Evolutionary conservation across 2,329 filamentous ascomycete species (phyloP).

Genomic region (Epichloe hybrida): DNA sequence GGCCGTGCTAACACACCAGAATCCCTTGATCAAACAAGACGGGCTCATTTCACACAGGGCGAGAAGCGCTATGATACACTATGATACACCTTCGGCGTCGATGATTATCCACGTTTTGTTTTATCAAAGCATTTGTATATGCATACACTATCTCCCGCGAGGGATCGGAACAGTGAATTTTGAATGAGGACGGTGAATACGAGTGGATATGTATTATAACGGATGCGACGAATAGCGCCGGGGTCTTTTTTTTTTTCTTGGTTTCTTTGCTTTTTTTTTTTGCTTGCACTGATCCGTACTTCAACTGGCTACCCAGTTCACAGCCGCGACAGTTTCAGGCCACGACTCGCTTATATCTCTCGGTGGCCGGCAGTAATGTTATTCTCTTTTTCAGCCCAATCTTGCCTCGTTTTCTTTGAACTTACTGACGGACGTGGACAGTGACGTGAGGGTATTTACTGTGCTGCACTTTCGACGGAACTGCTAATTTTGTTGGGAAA

Average conservation of each 20-base stretch:
- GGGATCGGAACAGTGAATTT: conserved; percentile 3
- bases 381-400: background rate
- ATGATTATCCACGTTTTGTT: background rate
- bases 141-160: background rate
- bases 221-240: conserved; percentile 4
- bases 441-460: conserved; percentile 12
- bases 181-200: background rate
- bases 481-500: too few relatives aligned
- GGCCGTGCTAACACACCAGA: conserved; percentile 18
- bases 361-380: background rate
- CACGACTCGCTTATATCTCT: background rate
- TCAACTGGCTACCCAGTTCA: background rate
- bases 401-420: background rate
- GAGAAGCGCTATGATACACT: background rate
- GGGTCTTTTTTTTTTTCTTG: background rate
- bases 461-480: background rate
- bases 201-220: conserved; percentile 5
- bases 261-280: background rate
- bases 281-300: too few relatives aligned
- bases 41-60: too few relatives aligned
- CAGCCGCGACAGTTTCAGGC: background rate
- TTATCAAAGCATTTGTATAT: background rate
- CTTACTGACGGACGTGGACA: conserved; percentile 19
- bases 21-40: background rate
- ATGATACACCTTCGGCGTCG: background rate